Base-by-base conservation (phyloP, 1,284 basidiomycete genomes). In the Irpex lacteus region DNA sequence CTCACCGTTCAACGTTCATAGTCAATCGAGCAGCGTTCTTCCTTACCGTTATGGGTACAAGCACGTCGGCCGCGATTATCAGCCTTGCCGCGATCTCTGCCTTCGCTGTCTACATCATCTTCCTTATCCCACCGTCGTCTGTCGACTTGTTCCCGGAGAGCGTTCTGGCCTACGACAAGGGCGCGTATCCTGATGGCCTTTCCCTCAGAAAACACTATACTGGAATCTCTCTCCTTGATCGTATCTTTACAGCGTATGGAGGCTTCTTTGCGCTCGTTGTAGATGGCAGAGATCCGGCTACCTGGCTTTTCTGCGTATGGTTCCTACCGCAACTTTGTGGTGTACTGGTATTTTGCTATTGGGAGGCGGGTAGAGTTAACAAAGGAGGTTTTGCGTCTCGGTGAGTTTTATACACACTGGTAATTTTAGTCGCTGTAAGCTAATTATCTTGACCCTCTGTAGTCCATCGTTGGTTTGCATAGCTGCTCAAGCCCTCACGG, bases 321-420 rank as follows among this genome's bases (percentile, higher is more conserved):
- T 66, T 66, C 56, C 18, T 66, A 37, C 65, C 65, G 18, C 65
- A 66, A 56, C 65, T 66, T 2, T 53, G 40, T 37, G 37, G 57
- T 7, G 34, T 66, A 4, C 62, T 66, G 9, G 60, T 62, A 7
- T 63, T 66, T 32, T 36, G 52, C 5, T 63, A 63, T 21, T 66
- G 65, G 65, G 65, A 66, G 52, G 59, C 65, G 21, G 54, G 52
- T 3, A 63, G 65, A 49, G 56, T 26, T 4, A 38, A 34, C 13
- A 37, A 53, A 11, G 40, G 49, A 15, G 55, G 18, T 13, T 50
- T 34, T 63, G 47, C 36, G 13, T 8, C 21, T 44, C 40, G n/a
- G 59, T 59, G 34, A 15, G 38, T 37, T 18, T 21, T 21, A 21
- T 21, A 21, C 21, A 21, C 21, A 21, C n/a, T n/a, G 21, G 21